Evolutionary conservation across 2,329 filamentous ascomycete species (phyloP).

Genomic region (Diaporthe caulivora): DNA sequence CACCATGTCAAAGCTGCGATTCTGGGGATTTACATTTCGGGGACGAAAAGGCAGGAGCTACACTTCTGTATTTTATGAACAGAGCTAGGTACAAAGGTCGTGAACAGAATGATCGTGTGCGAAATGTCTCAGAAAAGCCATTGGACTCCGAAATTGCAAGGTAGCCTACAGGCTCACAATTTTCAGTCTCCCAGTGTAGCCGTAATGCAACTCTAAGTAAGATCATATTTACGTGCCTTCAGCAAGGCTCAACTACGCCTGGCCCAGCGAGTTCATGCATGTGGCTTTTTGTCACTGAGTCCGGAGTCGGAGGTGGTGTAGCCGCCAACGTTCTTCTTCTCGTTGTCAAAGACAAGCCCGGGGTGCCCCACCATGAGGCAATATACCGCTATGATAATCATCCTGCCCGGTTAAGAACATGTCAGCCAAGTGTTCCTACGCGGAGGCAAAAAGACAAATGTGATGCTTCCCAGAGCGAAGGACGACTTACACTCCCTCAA

Average conservation of each 20-base stretch:
- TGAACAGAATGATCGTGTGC: neutral
- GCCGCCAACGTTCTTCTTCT: neutral
- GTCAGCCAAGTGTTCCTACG: neutral
- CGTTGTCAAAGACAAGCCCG: constrained; percentile 10
- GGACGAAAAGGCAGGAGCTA: neutral
- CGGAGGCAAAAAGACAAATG: neutral
- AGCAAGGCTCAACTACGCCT: neutral
- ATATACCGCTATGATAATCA: constrained; percentile 37
- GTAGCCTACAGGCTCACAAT: neutral
- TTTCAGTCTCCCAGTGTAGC: neutral
- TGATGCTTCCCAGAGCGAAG: too few species aligned
- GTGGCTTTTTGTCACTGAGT: neutral
- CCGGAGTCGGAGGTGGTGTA: neutral
- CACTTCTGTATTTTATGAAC: neutral
- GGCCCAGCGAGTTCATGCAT: neutral
- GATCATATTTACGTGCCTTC: neutral
- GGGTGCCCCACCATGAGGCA: constrained; percentile 41
- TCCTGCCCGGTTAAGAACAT: neutral
- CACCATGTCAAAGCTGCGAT: neutral
- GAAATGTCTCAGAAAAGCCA: neutral
- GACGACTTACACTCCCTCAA: constrained; percentile 55
- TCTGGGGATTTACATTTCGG: neutral
- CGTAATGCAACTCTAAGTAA: neutral
- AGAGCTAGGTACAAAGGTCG: neutral
- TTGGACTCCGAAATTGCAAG: neutral